Base-by-base conservation (phyloP, 2,329 filamentous ascomycete species). In the Helotiales sp. region DNA sequence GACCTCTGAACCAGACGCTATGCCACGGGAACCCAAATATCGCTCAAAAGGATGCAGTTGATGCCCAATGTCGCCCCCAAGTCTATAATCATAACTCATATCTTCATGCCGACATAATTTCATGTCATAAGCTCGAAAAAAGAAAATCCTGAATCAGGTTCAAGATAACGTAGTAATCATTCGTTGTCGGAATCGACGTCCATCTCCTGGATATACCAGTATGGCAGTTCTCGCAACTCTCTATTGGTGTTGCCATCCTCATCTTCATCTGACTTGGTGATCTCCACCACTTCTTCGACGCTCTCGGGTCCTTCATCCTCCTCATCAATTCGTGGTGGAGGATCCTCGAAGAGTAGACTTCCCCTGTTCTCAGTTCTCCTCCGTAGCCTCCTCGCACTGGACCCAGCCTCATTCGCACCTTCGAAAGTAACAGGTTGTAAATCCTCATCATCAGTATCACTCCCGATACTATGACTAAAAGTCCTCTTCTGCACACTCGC, bases 401-500 rank as follows among this genome's bases (percentile, higher is more conserved):
- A 64, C 15, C 69, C 68, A 12, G 63, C 67, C 30, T 71, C 69
- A 53, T 67, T 69, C 2, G 65, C 63, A n/a, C 63, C 65, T 15
- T 69, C 63, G 31, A 67, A 63, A n/a, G 58, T 62, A 15, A 65
- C 61, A 8, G 68, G 66, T 48, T 67, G 60, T 30, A 72, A 55
- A 51, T 72, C 70, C 50, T 71, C 69, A 13, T 72, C 69, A 50
- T 72, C 70, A 3, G 68, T 71, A 56, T 69, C 70, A 54, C 67
- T 69, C 6, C 70, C 70, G 33, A 72, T 69, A 54, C 69, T 71
- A 58, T 71, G 64, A 31, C 62, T 67, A 9, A 70, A 44, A 7
- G 66, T 69, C 17, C 70, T 56, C 56, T 72, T 72, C 47, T 69
- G 67, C 17, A 70, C 63, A 49, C 63, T 69, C 13, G 63, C 63